Evolutionary conservation across 352 stramenopile species (phyloP), one percentile per base, ranked within the genome.

Genomic region (Aphanomyces stellatus): DNA sequence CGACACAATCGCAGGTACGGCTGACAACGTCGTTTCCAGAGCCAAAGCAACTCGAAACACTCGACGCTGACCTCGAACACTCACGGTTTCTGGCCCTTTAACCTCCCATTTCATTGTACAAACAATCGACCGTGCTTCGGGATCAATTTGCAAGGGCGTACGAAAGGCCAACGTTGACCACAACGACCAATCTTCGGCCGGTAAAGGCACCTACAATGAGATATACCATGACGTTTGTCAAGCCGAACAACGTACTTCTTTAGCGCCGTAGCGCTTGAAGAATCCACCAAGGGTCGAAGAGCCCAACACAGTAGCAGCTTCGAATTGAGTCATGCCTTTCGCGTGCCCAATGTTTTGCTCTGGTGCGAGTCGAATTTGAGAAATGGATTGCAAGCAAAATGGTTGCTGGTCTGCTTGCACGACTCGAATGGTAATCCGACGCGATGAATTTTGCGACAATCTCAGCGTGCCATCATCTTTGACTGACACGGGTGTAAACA

Each of bases 391-490:
- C 3, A 93, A 71, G 0, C 73, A 72, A 41, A 91, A 88, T 4
- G 73, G 65, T 28, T 80, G 69, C 28, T 82, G 76, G 60, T 93
- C 85, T 0, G 81, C 85, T 56, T 93, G 82, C 0, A 79, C 88
- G 46, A 91, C 63, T 0, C 81, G 81, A 11, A 93, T 69, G 35
- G 74, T 74, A 2, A 93, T 49, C 0, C 82, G 76, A 3, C 81
- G 73, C 19, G 79, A 75, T 30, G 82, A 75, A n/a, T 87, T 83
- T 0, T 75, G 74, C 27, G 85, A 80, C 11, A 93, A 71, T 4
- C 85, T 75, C 56, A 93, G 49, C 0, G 82, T 71, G 0, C 85
- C 85, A 51, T 93, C 85, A 0, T 72, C 63, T 30, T 93, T 91
- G 5, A 91, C 82, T 1, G 75, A 74, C 17, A 91, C 85, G 0